These are phyloP conservation scores for Fusarium udum DNA, from an alignment of 2,329 filamentous ascomycete genomes.

Conservation along the genomic window DNA sequence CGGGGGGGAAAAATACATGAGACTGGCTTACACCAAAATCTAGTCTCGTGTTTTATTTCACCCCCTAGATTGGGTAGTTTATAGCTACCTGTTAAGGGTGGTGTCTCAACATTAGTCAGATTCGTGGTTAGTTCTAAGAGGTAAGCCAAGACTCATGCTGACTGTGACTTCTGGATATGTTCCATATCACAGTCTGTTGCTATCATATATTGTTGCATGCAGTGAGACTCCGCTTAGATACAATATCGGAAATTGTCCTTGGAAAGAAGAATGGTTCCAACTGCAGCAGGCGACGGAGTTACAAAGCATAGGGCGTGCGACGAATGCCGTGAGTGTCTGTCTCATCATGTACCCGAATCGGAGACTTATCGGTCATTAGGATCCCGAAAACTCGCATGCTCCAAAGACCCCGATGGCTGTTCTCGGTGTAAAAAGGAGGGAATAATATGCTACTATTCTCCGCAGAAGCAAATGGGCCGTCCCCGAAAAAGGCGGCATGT, in stretches of 20 bases:
- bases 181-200: background rate
- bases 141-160: background rate
- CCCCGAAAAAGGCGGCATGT: constrained; percentile 65
- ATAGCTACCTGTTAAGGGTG: background rate
- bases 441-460: constrained; percentile 68
- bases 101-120: constrained; percentile 23
- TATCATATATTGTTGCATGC: background rate
- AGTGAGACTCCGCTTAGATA: background rate
- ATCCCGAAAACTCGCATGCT: constrained; percentile 70
- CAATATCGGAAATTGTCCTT: background rate
- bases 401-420: constrained; percentile 69
- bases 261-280: constrained; percentile 35
- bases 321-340: constrained; percentile 67
- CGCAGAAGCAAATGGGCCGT: constrained; percentile 73
- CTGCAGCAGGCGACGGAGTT: constrained; percentile 31
- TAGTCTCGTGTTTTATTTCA: too few species aligned
- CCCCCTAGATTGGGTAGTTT: background rate
- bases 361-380: constrained; percentile 56
- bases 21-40: too few species aligned
- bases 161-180: constrained; percentile 4
- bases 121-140: background rate
- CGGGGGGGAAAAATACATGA: too few species aligned
- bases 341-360: constrained; percentile 24
- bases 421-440: constrained; percentile 66
- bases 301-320: constrained; percentile 71